Base-by-base conservation (phyloP, 2,329 filamentous ascomycete genomes). In the Celoporthe dispersa region DNA sequence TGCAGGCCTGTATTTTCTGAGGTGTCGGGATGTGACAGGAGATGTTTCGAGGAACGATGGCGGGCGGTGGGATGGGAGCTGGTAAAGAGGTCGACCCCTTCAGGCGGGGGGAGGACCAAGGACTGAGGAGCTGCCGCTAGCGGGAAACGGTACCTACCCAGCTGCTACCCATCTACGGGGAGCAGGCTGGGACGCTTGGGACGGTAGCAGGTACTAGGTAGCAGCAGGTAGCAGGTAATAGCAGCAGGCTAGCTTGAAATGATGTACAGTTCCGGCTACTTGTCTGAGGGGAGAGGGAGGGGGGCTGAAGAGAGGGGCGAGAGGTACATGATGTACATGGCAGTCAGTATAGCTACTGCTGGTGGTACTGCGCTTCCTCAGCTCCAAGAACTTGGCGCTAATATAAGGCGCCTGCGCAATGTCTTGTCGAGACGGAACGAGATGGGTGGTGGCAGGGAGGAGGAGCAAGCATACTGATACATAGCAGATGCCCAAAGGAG, bases 11-110 rank as follows among this genome's bases (percentile, higher is more conserved):
- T 77, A 73, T 48, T 48, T 70, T 22, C 16, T 8, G 44, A 39
- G 44, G 68, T 64, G 55, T 75, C 71, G 70, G 78, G 76, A 79
- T 83, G 82, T 82, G 80, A 83, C 82, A 81, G 78, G 77, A 79
- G 77, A 76, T 79, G 81, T 82, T 82, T 82, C 80, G 80, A 81
- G 79, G 75, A 74, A 37, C 35, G 73, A 77, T 70, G 66, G 72
- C 69, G 67, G 77, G 72, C 75, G 76, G 74, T 75, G 73, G 71
- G 72, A 71, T 74, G 73, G 75, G 73, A 74, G 63, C 70, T 71
- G 70, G 65, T 66, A 66, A 64, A 63, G 68, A 71, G 72, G 73
- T 70, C 55, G 61, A 67, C 25, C 66, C 60, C 48, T 60, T 33
- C 62, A 64, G 62, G 65, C 62, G 67, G 35, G 59, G 44, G 28